A percentile compares a stretch with the other conserved stretches of the same genome.
Conservation (phyloP, 345 rosid species). For the Syzygium jambos region DNA sequence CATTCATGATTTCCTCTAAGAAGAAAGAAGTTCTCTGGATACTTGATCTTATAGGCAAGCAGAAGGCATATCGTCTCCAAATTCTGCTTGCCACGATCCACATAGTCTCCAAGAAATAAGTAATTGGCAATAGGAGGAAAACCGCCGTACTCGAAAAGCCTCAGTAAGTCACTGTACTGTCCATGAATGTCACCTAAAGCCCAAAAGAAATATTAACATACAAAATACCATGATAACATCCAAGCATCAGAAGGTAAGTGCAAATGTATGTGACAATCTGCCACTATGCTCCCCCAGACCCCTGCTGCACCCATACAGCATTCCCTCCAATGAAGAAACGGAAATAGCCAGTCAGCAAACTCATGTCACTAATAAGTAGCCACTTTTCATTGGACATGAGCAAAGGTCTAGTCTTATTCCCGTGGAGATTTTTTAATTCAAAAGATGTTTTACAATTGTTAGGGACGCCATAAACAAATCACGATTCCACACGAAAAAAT, state of each 20-base stretch:
- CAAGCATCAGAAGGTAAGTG: not conserved
- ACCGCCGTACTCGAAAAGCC: constrained; percentile 94
- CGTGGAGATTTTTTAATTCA: not conserved
- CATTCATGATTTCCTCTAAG: constrained; percentile 92
- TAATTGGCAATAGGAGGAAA: constrained; percentile 90
- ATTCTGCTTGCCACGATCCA: constrained; percentile 94
- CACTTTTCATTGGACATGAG: not conserved
- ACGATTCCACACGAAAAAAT: not conserved
- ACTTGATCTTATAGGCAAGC: constrained; percentile 85
- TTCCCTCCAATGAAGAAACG: not conserved
- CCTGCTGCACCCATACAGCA: not conserved
- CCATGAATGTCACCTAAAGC: constrained; percentile 87
- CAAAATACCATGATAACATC: not conserved
- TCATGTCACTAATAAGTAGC: not conserved
- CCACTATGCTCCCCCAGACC: not conserved
- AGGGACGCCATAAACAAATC: not conserved
- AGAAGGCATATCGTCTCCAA: constrained; percentile 92
- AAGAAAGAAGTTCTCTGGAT: constrained; percentile 88
- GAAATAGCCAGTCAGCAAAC: not conserved
- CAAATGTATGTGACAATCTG: not conserved
- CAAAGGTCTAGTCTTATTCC: not conserved
- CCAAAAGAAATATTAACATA: not conserved
- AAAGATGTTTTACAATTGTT: not conserved
- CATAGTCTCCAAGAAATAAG: constrained; percentile 88
- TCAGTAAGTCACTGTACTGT: constrained; percentile 77